A percentile compares a stretch with the other conserved stretches of the same genome.
phyloP scores from a whole-genome alignment of 345 rosid genomes.

The Eucalyptus leucophloia region DNA sequence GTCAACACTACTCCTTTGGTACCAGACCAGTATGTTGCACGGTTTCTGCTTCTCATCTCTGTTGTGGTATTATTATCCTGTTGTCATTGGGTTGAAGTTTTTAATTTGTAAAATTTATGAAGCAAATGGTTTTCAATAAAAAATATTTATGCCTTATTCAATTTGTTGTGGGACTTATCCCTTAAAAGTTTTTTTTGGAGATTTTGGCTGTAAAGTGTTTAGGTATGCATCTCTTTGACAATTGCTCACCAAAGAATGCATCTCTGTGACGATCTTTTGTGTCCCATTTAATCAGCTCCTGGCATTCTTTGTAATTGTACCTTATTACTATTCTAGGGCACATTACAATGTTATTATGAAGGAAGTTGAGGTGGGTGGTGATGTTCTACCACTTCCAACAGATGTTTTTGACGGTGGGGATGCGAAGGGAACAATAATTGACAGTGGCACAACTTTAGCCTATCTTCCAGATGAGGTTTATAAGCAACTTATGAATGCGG shows the following conservation, averaged over 20 bases:
- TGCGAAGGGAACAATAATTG: constrained; percentile 20
- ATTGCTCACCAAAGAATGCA: background rate
- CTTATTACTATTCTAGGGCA: constrained; percentile 9
- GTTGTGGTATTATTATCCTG: background rate
- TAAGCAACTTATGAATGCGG: constrained; percentile 15
- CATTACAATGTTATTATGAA: constrained; percentile 36
- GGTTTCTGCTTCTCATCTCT: background rate
- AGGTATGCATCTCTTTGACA: background rate
- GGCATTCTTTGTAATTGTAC: background rate
- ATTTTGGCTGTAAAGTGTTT: background rate
- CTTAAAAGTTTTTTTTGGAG: background rate
- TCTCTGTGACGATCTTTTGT: background rate
- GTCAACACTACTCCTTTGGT: constrained; percentile 29
- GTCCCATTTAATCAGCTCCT: background rate
- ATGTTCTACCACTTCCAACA: constrained; percentile 18
- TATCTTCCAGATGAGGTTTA: constrained; percentile 30
- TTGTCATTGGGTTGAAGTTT: background rate
- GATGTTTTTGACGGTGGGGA: constrained; percentile 11
- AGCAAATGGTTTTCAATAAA: background rate
- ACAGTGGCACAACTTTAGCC: constrained; percentile 41
- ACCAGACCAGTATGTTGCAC: constrained; percentile 24
- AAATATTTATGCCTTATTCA: background rate
- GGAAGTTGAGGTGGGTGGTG: constrained; percentile 29
- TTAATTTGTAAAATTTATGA: background rate
- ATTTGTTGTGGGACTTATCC: background rate